Evolutionary conservation across 116 monocot species (phyloP).

Genomic region (Papilionanthe hybrid): DNA sequence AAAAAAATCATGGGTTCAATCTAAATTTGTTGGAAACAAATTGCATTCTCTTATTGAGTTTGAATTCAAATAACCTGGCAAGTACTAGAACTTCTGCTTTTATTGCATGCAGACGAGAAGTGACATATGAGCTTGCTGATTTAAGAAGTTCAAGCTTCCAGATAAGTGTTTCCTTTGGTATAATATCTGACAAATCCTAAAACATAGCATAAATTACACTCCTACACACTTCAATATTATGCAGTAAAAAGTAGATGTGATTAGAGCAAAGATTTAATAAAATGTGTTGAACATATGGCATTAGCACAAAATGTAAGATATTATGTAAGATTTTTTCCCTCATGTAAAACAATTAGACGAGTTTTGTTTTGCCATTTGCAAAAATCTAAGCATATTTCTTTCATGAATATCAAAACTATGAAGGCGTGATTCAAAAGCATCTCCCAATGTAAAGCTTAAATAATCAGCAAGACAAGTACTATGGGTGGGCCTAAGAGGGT

Average conservation of each 20-base stretch:
- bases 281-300: background rate
- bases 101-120: slow-evolving; percentile 88
- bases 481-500: background rate
- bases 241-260: background rate
- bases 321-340: background rate
- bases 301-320: background rate
- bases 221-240: background rate
- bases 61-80: slow-evolving; percentile 34
- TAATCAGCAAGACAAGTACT: background rate
- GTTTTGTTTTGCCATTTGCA: background rate
- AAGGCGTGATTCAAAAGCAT: background rate
- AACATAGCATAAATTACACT: slow-evolving; percentile 7
- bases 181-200: slow-evolving; percentile 76
- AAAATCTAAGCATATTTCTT: background rate
- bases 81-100: slow-evolving; percentile 80
- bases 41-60: background rate
- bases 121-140: slow-evolving; percentile 65
- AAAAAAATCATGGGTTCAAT: too few relatives aligned
- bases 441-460: background rate
- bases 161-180: slow-evolving; percentile 69
- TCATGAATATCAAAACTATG: background rate
- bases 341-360: background rate
- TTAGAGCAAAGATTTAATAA: background rate
- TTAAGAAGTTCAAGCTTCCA: slow-evolving; percentile 91
- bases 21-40: background rate